These are phyloP conservation scores for Anastatica hierochuntica DNA, from an alignment of 345 rosid species.

Conservation along the genomic window DNA sequence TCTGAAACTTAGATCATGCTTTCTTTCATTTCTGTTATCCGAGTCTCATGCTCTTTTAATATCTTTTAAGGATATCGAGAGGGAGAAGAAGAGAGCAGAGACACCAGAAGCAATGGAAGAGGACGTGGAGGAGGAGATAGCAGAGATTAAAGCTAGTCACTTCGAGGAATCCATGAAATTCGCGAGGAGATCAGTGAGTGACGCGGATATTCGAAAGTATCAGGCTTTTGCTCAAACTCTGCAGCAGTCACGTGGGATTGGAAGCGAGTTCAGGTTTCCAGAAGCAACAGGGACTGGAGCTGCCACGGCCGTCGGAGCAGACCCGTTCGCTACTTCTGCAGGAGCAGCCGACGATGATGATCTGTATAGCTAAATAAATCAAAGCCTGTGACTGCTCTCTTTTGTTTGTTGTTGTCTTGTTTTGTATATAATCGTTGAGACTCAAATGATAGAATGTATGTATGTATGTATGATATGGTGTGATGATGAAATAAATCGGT, in stretches of 20 bases:
- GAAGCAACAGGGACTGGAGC: slow-evolving; percentile 28
- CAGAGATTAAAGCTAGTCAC: slow-evolving; percentile 26
- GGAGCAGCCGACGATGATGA: slow-evolving; percentile 25
- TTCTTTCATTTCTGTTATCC: background rate
- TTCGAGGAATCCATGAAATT: slow-evolving; percentile 28
- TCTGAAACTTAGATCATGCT: background rate
- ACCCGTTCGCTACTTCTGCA: background rate
- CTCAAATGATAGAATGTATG: background rate
- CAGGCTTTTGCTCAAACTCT: slow-evolving; percentile 29
- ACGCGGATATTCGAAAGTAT: slow-evolving; percentile 29
- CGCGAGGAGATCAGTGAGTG: slow-evolving; percentile 25
- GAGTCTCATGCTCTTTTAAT: background rate
- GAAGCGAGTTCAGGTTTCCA: slow-evolving; percentile 24
- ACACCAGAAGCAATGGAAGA: slow-evolving; percentile 33
- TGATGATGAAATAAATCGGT: background rate
- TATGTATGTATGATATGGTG: background rate
- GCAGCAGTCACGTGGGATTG: slow-evolving; percentile 25
- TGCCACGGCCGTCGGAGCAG: slow-evolving; percentile 1
- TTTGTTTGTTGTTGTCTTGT: background rate
- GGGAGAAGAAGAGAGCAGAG: slow-evolving; percentile 22
- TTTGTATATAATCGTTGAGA: background rate
- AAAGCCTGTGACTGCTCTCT: background rate
- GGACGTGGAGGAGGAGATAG: slow-evolving; percentile 40
- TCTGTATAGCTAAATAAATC: slow-evolving; percentile 17
- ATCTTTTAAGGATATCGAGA: slow-evolving; percentile 26